Conservation (phyloP, 1,284 basidiomycete genomes). For the Leccinum insigne region DNA sequence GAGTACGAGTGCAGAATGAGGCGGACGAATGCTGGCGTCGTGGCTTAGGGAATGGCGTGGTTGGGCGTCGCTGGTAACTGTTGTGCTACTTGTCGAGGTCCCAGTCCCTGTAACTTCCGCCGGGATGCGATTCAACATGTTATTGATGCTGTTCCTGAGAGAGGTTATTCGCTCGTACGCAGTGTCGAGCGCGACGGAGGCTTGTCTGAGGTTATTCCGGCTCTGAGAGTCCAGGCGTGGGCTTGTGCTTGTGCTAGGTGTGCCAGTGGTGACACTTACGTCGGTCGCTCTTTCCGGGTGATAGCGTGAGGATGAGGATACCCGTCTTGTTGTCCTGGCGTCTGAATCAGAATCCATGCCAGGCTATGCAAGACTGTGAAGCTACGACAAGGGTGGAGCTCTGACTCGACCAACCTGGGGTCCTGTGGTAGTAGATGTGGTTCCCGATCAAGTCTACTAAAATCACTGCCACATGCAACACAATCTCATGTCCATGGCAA, state of each 20-base stretch:
- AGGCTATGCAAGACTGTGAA: conserved; percentile 7
- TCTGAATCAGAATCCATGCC: conserved; percentile 25
- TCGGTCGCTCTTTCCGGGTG: conserved; percentile 11
- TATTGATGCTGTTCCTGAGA: conserved; percentile 44
- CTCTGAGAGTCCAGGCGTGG: conserved; percentile 24
- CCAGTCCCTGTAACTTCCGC: conserved; percentile 15
- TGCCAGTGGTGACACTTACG: not conserved
- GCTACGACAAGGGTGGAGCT: not conserved
- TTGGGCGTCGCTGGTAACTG: conserved; percentile 6
- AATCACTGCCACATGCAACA: not conserved
- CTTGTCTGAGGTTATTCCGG: conserved; percentile 42
- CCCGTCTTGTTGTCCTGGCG: conserved; percentile 10
- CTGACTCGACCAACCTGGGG: conserved; percentile 1
- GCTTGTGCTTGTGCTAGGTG: conserved; percentile 8
- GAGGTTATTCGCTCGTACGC: conserved; percentile 52
- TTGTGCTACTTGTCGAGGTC: conserved; percentile 3
- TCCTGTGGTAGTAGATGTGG: not conserved
- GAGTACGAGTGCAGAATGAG: conserved; percentile 36
- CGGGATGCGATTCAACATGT: conserved; percentile 39
- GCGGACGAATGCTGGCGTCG: conserved; percentile 32
- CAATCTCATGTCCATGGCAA: not conserved
- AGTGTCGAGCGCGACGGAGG: conserved; percentile 48
- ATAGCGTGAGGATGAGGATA: conserved; percentile 14
- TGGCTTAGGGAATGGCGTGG: conserved; percentile 15
- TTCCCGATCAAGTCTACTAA: not conserved